Base-by-base conservation (phyloP, 345 rosid species). In the Firmiana major region DNA sequence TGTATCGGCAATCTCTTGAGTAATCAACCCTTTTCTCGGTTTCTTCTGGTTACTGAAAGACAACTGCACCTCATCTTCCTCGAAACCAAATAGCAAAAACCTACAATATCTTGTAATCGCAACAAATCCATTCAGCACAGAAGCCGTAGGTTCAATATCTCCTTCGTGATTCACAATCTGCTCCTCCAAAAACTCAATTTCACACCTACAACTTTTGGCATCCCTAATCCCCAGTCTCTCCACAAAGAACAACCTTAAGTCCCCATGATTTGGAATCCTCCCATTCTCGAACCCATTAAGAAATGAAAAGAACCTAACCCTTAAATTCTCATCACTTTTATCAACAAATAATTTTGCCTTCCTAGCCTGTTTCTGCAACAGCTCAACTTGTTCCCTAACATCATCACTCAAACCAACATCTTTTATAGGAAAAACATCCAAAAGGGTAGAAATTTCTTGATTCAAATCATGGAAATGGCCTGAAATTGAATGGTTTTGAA, bases 381-480 rank as follows among this genome's bases (percentile, higher is more conserved):
- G 80, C 82, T 92, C 92, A 78, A 94, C 66, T 78, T 94, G 98
- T 53, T 97, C 99, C 84, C 87, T 78, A 45, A 94, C 83, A 75
- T 97, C 98, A 71, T 92, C 92, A 76, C 90, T 86, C 81, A 97
- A 82, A 21, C 54, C 63, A 31, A 91, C 77, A 75, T 91, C 89
- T 42, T 82, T 63, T 13, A 89, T 74, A 0, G 97, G 97, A 73
- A 97, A 87, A 40, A 94, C 98, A 84, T 97, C 99, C 81, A 97
- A 81, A 58, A 94, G 97, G 76, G 98, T 97, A 15, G 85, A 84
- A 31, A 92, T 88, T 69, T 97, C 99, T 79, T 90, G 95, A 80
- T 94, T 89, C 88, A 94, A 81, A 80, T 94, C 98, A 80, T 97
- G 97, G 82, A 94, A 97, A 86, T 97, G 95, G 13, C 97, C 97